Conservation (phyloP, 192 early-diverging fungal genomes). For the Backusella morwellensis region DNA sequence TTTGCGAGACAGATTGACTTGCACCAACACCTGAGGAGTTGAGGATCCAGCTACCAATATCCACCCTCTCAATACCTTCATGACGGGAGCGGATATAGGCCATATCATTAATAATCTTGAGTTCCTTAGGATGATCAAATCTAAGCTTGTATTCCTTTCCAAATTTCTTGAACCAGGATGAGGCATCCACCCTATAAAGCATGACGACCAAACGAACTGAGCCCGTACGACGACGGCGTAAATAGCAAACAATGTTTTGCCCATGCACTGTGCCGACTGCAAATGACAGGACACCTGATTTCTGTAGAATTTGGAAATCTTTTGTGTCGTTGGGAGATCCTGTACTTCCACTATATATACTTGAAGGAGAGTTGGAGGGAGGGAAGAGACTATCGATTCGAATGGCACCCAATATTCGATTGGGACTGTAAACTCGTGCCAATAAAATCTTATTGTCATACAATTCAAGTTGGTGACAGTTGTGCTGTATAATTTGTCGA, state of each 20-base stretch:
- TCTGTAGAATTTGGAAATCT: constrained; percentile 8
- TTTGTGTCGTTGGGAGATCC: not conserved
- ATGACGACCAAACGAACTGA: constrained; percentile 4
- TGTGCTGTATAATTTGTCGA: not conserved
- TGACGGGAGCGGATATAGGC: constrained; percentile 1
- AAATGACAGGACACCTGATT: constrained; percentile 11
- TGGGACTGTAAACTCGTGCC: not conserved
- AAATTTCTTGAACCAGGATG: not conserved
- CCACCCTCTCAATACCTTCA: not conserved
- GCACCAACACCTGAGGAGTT: not conserved
- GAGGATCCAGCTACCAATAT: not conserved
- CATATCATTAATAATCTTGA: constrained; percentile 6
- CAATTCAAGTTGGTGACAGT: not conserved
- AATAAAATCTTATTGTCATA: constrained; percentile 7
- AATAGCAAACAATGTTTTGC: not conserved
- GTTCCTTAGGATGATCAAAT: not conserved
- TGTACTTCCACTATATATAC: not conserved
- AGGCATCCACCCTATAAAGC: not conserved
- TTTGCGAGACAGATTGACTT: not conserved
- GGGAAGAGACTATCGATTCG: not conserved
- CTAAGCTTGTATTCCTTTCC: constrained; percentile 1
- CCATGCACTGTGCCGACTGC: constrained; percentile 7
- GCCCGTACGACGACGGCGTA: constrained; percentile 9
- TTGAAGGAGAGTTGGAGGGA: not conserved
- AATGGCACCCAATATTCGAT: constrained; percentile 1